Base-by-base conservation (phyloP, 1,139 yeast genomes). In the Suhomyces choctaworum region DNA sequence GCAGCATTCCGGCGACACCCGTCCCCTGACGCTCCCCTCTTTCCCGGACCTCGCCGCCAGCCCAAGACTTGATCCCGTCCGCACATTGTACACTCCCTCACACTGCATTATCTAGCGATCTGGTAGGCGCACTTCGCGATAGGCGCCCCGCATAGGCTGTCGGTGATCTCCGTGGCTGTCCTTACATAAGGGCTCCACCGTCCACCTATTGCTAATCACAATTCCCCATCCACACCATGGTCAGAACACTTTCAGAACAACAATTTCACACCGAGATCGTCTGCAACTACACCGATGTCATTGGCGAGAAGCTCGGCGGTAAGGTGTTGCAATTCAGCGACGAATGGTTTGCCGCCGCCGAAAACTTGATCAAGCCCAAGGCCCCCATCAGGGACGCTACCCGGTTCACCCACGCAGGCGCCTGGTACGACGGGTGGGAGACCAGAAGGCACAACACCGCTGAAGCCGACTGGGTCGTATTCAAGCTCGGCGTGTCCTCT, bases 341-440 rank as follows among this genome's bases (percentile, higher is more conserved):
- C 57, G 94, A 90, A 62, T 90, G 95, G 94, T 90, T 90, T 64
- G 97, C 97, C 1, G 90, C 79, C 31, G 97, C 97, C n/a, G 77
- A 73, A 30, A 90, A 90, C 63, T 73, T 90, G 53, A 81, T 88
- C 59, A 81, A 85, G 54, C 90, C 96, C 23, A 73, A 73, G 36
- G 72, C 80, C 6, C 95, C 97, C 4, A 75, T 87, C 39, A 72
- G 94, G 53, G 95, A 87, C 52, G 83, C 86, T 15, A 82, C 89
- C 13, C 70, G 75, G 51, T 90, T 87, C 62, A 78, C 84, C 4
- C 83, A 78, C 45, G 78, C 90, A 4, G 97, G 97, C 36, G 96
- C 96, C 5, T 89, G 97, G 96, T 90, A 86, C 56, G 97, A 90
- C 51, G 97, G 97, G 11, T 90, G 97, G 97, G 97, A 90, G 62